phyloP scores from a whole-genome alignment of 177 flowering plant genomes.

The Telopea speciosissima region DNA sequence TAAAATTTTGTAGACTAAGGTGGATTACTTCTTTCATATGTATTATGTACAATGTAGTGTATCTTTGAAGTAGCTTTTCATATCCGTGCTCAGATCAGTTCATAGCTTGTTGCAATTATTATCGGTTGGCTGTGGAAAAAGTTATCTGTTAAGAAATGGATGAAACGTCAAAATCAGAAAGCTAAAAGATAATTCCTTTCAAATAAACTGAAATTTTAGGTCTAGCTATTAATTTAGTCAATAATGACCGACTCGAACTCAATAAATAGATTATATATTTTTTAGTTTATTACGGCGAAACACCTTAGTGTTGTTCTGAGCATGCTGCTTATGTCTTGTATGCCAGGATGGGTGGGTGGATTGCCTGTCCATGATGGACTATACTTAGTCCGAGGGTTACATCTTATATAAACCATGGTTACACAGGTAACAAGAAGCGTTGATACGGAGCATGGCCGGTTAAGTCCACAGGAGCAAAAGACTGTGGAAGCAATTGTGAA shows the following conservation, averaged over 20 bases:
- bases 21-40: not conserved
- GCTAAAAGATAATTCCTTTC: not conserved
- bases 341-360: not conserved
- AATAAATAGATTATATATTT: not conserved
- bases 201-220: not conserved
- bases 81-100: not conserved
- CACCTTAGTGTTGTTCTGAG: not conserved
- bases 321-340: not conserved
- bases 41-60: not conserved
- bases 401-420: not conserved
- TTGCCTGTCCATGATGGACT: too few relatives aligned
- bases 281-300: not conserved
- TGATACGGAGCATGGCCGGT: conserved; percentile 54
- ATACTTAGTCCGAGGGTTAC: not conserved
- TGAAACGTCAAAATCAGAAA: not conserved
- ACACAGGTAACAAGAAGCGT: conserved; percentile 75
- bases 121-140: not conserved
- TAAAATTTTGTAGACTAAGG: not conserved
- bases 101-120: not conserved
- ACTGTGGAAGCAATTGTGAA: conserved; percentile 76
- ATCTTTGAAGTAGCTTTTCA: not conserved
- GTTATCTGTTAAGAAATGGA: not conserved
- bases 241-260: not conserved
- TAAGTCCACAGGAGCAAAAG: conserved; percentile 63
- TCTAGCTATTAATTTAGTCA: not conserved